Evolutionary conservation across 768 basidiomycete species (phyloP).

Genomic region (Boletus reticuloceps): DNA sequence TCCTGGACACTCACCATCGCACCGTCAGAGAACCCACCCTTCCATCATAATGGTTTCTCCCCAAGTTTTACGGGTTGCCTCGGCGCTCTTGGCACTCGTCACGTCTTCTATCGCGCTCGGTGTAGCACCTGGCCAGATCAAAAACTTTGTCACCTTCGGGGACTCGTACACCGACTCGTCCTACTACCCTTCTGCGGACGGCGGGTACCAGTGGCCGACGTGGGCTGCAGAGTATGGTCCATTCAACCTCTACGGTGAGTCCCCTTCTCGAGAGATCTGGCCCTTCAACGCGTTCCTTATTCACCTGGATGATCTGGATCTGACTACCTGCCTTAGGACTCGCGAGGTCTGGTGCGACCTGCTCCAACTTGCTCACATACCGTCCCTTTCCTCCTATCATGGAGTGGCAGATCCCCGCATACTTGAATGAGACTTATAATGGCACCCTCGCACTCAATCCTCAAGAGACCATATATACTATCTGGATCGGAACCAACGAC

Average conservation of each 20-base stretch:
- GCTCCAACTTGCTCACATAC: conserved; percentile 60
- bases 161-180: conserved; percentile 63
- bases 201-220: conserved; percentile 57
- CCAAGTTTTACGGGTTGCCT: not conserved
- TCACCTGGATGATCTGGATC: not conserved
- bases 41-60: not conserved
- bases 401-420: conserved; percentile 45
- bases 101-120: conserved; percentile 15
- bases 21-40: no score
- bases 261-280: not conserved
- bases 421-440: conserved; percentile 42
- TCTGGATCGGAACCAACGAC: conserved; percentile 72
- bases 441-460: conserved; percentile 36
- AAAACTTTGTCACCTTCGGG: conserved; percentile 65
- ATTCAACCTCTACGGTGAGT: conserved; percentile 45
- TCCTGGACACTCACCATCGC: no score
- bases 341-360: conserved; percentile 62
- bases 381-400: conserved; percentile 58
- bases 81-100: conserved; percentile 11
- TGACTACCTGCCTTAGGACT: conserved; percentile 26
- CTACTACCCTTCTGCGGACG: conserved; percentile 30
- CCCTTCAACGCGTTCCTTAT: not conserved
- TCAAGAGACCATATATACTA: conserved; percentile 54
- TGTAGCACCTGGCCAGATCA: conserved; percentile 46
- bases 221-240: conserved; percentile 56